A percentile compares a stretch with the other conserved stretches of the same genome.
Evolutionary conservation across 441 rosid species (phyloP).

Genomic region (Gossypium aridum): DNA sequence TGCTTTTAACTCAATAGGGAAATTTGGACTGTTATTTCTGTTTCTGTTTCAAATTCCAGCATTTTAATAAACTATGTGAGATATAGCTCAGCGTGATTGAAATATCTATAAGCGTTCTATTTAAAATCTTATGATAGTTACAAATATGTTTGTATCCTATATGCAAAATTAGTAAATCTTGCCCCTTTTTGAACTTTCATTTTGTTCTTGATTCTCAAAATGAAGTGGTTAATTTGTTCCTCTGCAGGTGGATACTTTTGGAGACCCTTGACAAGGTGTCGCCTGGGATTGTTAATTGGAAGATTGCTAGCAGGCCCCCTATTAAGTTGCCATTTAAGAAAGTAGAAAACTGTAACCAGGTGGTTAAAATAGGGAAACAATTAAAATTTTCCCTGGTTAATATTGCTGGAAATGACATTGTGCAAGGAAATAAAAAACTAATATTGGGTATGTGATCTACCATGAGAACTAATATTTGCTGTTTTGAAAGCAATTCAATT

Average conservation of each 20-base stretch:
- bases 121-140: not conserved
- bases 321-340: constrained; percentile 72
- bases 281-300: constrained; percentile 70
- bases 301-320: constrained; percentile 67
- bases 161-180: not conserved
- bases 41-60: not conserved
- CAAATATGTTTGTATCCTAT: not conserved
- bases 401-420: constrained; percentile 73
- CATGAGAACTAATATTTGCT: not conserved
- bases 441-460: constrained; percentile 42
- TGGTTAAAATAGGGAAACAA: constrained; percentile 69
- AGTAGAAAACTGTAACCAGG: constrained; percentile 79
- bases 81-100: not conserved
- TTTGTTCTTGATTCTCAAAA: constrained; percentile 7
- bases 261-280: constrained; percentile 74
- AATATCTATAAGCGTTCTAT: not conserved
- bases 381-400: constrained; percentile 71
- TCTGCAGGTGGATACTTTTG: constrained; percentile 59
- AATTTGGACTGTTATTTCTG: not conserved
- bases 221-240: not conserved
- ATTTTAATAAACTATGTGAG: not conserved
- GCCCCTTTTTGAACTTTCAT: not conserved
- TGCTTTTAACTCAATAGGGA: not conserved
- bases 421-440: constrained; percentile 72
- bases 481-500: not conserved